A percentile compares a stretch with the other conserved stretches of the same genome.
Evolutionary conservation across 768 basidiomycete species (phyloP).

Genomic region (Lactarius hengduanensis): DNA sequence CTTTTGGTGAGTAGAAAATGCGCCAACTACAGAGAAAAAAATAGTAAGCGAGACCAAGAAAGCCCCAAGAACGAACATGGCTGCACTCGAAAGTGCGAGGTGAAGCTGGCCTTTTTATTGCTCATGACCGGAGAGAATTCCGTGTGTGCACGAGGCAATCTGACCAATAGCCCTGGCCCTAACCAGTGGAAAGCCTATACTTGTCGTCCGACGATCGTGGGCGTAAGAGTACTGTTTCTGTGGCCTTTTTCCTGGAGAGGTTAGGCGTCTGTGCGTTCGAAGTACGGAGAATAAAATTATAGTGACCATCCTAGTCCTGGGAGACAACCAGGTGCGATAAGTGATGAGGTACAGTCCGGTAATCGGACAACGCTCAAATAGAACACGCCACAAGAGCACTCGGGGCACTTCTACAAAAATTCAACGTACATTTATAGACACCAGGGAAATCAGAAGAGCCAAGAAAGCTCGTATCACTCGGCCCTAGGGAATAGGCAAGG

Average conservation of each 20-base stretch:
- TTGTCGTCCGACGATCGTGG: constrained; percentile 2
- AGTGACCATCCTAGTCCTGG: too few species aligned
- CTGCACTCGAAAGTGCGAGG: too few species aligned
- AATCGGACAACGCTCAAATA: too few species aligned
- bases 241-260: too few species aligned
- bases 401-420: neutral
- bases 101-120: neutral
- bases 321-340: too few species aligned
- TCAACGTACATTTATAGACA: neutral
- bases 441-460: neutral
- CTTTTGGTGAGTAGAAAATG: neutral
- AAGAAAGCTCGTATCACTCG: neutral
- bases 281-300: too few species aligned
- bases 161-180: too few species aligned
- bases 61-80: neutral
- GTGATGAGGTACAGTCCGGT: too few species aligned
- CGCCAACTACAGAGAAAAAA: neutral
- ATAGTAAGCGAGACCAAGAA: neutral
- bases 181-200: neutral
- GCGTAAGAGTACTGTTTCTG: neutral
- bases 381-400: neutral
- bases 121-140: neutral
- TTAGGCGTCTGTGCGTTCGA: neutral
- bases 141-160: too few species aligned
- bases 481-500: neutral